Percentiles rank a stretch among this genome's conserved stretches.
Evolutionary conservation across 768 basidiomycete genomes (phyloP).

Genomic region (Lactarius evosmus): DNA sequence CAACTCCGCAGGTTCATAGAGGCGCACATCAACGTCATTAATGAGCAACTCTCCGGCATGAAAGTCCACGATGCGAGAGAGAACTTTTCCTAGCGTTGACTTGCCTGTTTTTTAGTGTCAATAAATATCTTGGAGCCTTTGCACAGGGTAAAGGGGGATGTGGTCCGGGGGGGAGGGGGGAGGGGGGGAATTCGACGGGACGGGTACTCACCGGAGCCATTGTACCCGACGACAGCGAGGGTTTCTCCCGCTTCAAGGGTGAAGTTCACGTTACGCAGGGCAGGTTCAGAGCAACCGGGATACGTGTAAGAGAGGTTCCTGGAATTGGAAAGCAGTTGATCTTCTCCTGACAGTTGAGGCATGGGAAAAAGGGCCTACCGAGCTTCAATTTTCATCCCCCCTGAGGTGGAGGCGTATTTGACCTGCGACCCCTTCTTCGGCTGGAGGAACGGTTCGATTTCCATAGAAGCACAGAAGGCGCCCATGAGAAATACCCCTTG

Average conservation of each 20-base stretch:
- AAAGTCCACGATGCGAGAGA: slow-evolving; percentile 77
- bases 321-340: slow-evolving; percentile 2
- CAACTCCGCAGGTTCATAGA: slow-evolving; percentile 62
- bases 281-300: slow-evolving; percentile 66
- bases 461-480: slow-evolving; percentile 77
- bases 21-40: slow-evolving; percentile 67
- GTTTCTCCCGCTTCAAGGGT: slow-evolving; percentile 70
- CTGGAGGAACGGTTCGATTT: slow-evolving; percentile 63
- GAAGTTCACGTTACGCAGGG: slow-evolving; percentile 67
- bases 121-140: neutral
- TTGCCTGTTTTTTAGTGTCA: slow-evolving; percentile 52
- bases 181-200: neutral
- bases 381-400: slow-evolving; percentile 69
- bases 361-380: slow-evolving; percentile 44
- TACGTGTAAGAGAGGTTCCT: slow-evolving; percentile 74
- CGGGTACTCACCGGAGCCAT: slow-evolving; percentile 64
- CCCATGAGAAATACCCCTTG: slow-evolving; percentile 86
- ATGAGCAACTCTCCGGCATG: slow-evolving; percentile 64
- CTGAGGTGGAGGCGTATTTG: slow-evolving; percentile 45
- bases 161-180: too few relatives aligned
- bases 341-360: slow-evolving; percentile 5
- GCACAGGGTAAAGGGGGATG: neutral
- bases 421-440: slow-evolving; percentile 53
- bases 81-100: slow-evolving; percentile 79
- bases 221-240: slow-evolving; percentile 82